These are phyloP conservation scores for Thelonectria olida DNA, from an alignment of 2,329 filamentous ascomycete genomes.

Conservation along the genomic window DNA sequence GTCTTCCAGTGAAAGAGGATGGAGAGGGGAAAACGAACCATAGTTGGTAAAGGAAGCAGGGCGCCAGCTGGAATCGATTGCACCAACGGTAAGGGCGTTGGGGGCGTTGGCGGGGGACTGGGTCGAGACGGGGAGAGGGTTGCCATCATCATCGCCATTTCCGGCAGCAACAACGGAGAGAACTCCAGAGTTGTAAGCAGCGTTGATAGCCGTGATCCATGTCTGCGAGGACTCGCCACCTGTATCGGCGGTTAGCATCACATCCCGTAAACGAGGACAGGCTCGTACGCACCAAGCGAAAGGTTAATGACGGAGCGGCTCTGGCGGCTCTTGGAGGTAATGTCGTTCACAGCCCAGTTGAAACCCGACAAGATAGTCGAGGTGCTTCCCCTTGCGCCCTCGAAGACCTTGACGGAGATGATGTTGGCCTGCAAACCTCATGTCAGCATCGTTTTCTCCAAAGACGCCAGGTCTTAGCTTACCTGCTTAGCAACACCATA, in stretches of 20 bases:
- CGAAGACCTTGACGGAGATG: slow-evolving; percentile 47
- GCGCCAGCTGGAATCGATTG: slow-evolving; percentile 49
- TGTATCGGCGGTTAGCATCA: no score
- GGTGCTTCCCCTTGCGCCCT: slow-evolving; percentile 25
- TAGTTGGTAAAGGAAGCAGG: slow-evolving; percentile 60
- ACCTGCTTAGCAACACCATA: slow-evolving; percentile 56
- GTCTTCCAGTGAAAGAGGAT: not conserved
- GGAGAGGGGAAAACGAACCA: slow-evolving; percentile 33
- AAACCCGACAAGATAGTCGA: slow-evolving; percentile 51
- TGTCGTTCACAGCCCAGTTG: slow-evolving; percentile 52
- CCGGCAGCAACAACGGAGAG: slow-evolving; percentile 58
- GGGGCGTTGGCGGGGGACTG: slow-evolving; percentile 57
- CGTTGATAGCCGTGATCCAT: slow-evolving; percentile 53
- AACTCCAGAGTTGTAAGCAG: slow-evolving; percentile 50
- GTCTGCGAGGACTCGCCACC: slow-evolving; percentile 42
- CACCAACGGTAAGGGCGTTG: slow-evolving; percentile 59
- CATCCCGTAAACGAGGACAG: not conserved
- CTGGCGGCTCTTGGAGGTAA: slow-evolving; percentile 45
- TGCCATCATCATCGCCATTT: slow-evolving; percentile 46
- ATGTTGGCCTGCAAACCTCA: slow-evolving; percentile 29
- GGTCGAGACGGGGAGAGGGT: slow-evolving; percentile 48
- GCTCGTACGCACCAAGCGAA: slow-evolving; percentile 46
- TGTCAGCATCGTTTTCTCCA: not conserved
- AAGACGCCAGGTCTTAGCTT: not conserved
- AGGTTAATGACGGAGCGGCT: slow-evolving; percentile 49